phyloP scores from a whole-genome alignment of 2,329 filamentous ascomycete species.

The Aspergillus eucalypticola region DNA sequence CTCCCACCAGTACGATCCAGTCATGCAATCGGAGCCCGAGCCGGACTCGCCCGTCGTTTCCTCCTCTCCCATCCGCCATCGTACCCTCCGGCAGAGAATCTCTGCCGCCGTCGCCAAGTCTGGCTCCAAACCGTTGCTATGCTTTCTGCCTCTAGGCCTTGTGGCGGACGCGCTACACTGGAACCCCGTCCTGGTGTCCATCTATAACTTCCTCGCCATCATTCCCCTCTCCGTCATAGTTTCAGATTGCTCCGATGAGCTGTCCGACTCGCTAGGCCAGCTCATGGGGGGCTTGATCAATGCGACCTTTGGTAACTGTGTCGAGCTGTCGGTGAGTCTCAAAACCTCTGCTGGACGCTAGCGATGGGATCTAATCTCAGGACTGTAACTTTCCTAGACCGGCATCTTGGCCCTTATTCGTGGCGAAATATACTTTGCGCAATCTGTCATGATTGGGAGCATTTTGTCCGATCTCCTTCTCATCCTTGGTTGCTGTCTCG shows the following conservation, averaged over 20 bases:
- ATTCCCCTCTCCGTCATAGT: constrained; percentile 57
- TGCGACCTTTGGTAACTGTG: constrained; percentile 61
- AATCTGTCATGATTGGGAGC: constrained; percentile 86
- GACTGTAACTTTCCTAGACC: constrained; percentile 43
- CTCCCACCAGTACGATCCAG: not conserved
- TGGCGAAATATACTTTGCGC: constrained; percentile 82
- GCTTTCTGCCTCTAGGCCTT: constrained; percentile 70
- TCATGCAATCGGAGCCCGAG: not conserved
- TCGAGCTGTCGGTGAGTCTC: constrained; percentile 64
- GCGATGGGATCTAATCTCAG: not conserved
- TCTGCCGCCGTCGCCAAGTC: not conserved
- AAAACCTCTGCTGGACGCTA: not conserved
- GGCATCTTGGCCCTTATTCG: constrained; percentile 80
- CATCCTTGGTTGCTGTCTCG: constrained; percentile 69
- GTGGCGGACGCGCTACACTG: constrained; percentile 63
- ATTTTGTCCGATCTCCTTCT: constrained; percentile 87
- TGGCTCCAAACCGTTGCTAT: constrained; percentile 56
- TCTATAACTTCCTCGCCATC: constrained; percentile 76
- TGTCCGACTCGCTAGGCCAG: constrained; percentile 56
- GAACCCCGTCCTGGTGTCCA: constrained; percentile 65
- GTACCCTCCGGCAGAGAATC: not conserved
- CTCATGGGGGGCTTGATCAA: constrained; percentile 59
- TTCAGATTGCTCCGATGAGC: constrained; percentile 59
- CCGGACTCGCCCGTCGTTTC: not conserved
- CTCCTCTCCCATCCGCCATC: not conserved